A percentile compares a stretch with the other conserved stretches of the same genome.
Evolutionary conservation across 257 asterid genomes (phyloP).

Genomic region (Solanum neorickii): DNA sequence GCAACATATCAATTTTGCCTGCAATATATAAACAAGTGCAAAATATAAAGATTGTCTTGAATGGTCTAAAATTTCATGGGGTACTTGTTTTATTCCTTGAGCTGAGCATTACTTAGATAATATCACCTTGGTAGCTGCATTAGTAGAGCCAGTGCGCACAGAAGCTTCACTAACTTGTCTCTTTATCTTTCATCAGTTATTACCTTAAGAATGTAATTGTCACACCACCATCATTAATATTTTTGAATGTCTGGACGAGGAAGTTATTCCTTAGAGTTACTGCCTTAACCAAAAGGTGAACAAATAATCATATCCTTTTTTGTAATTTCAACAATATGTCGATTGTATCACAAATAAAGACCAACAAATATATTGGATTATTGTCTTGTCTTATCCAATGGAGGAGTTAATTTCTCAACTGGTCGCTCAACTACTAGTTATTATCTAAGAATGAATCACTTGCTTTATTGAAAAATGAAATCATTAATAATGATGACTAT

Average conservation of each 20-base stretch:
- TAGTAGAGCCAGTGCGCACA: not conserved
- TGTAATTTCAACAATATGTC: conserved; percentile 46
- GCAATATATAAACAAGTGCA: too few species aligned
- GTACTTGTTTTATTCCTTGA: too few species aligned
- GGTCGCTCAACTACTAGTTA: not conserved
- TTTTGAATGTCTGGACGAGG: conserved; percentile 34
- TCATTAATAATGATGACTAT: not conserved
- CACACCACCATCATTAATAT: conserved; percentile 53
- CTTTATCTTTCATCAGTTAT: not conserved
- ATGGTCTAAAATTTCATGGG: too few species aligned
- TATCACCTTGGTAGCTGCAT: not conserved
- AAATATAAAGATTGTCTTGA: too few species aligned
- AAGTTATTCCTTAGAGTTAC: conserved; percentile 12
- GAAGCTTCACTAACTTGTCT: not conserved
- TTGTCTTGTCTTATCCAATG: not conserved
- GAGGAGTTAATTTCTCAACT: not conserved
- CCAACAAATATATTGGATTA: not conserved
- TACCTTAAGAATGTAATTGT: conserved; percentile 15
- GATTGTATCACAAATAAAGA: conserved; percentile 28
- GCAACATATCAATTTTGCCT: too few species aligned
- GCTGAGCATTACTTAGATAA: not conserved
- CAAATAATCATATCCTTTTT: conserved; percentile 25
- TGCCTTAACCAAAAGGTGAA: conserved; percentile 27
- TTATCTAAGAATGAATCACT: not conserved
- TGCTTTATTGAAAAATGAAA: not conserved